Conservation (phyloP, 208 protist species). For the Angomonas ambiguus region DNA sequence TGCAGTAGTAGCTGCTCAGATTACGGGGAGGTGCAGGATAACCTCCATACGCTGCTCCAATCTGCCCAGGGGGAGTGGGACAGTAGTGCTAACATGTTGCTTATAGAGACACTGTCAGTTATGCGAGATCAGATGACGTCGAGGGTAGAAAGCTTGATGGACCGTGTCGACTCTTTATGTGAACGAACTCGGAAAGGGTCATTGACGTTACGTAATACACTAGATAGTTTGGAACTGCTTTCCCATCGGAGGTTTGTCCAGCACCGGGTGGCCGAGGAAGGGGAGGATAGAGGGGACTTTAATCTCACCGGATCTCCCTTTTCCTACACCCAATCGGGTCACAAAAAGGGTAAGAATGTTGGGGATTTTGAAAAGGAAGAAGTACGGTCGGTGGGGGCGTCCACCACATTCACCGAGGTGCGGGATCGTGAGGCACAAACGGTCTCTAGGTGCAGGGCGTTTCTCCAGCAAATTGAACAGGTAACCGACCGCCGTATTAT, state of each 20-base stretch:
- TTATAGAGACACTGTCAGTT: conserved; percentile 35
- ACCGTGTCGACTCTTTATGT: conserved; percentile 30
- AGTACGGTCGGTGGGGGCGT: background rate
- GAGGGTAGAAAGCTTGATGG: conserved; percentile 11
- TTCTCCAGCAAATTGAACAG: conserved; percentile 13
- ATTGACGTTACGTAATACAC: conserved; percentile 39
- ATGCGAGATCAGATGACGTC: conserved; percentile 34
- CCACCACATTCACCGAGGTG: background rate
- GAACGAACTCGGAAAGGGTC: conserved; percentile 25
- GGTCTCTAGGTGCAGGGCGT: background rate
- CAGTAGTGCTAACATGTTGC: conserved; percentile 33
- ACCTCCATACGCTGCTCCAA: conserved; percentile 22
- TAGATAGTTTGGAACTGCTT: conserved; percentile 54
- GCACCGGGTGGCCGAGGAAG: conserved; percentile 52
- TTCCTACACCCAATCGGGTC: background rate
- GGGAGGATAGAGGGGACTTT: background rate
- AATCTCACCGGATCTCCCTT: background rate
- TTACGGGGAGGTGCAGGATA: background rate
- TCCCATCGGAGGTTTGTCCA: conserved; percentile 75
- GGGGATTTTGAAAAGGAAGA: background rate
- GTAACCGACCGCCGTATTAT: background rate
- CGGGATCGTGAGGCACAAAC: background rate
- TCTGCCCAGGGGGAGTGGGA: conserved; percentile 32
- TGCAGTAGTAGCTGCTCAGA: background rate
- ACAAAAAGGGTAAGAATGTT: background rate